phyloP scores from a whole-genome alignment of 306 rosid genomes.

The Carpinus viminea region DNA sequence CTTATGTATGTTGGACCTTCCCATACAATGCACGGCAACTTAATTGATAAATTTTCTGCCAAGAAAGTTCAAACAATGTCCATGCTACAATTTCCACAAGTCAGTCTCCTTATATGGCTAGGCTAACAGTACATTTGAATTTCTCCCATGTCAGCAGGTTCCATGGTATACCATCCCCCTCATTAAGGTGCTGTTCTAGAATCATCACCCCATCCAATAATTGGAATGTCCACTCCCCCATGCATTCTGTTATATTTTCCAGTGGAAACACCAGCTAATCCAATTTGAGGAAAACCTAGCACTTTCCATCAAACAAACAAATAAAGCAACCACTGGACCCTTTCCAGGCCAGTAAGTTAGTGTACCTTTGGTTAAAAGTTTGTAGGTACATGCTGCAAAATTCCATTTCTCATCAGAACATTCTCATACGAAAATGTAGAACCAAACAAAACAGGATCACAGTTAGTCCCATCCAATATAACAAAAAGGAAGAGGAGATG shows the following conservation, averaged over 20 bases:
- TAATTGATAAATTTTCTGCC: background rate
- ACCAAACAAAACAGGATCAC: background rate
- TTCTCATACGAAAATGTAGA: background rate
- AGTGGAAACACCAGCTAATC: background rate
- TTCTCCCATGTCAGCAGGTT: no score
- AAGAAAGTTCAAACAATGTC: background rate
- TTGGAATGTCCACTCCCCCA: background rate
- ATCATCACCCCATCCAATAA: background rate
- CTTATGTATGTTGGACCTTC: background rate
- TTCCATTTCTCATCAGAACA: background rate
- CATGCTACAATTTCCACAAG: background rate
- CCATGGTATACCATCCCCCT: background rate
- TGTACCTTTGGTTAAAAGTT: background rate
- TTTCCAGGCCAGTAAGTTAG: background rate
- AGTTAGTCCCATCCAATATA: background rate
- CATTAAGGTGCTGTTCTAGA: background rate
- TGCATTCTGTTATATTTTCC: background rate
- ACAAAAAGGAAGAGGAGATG: background rate
- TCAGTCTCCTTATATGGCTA: background rate
- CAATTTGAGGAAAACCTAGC: background rate
- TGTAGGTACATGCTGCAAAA: background rate
- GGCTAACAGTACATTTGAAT: background rate
- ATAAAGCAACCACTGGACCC: background rate
- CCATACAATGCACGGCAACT: background rate
- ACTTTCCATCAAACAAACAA: background rate